Base-by-base conservation (phyloP, 1,284 basidiomycete genomes). In the Fereydounia khargensis region DNA sequence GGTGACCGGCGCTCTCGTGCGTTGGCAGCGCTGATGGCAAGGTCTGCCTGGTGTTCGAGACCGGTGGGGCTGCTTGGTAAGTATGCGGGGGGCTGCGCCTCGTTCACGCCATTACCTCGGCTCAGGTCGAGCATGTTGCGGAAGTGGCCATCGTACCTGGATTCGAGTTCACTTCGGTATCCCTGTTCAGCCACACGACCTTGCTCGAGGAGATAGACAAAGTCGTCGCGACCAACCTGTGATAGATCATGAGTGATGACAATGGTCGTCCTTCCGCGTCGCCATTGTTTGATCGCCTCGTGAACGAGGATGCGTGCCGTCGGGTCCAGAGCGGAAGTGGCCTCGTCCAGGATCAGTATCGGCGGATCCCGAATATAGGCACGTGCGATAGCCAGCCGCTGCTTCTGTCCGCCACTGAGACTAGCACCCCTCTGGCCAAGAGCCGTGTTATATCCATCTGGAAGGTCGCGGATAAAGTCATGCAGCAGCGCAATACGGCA, bases 171-270 rank as follows among this genome's bases (percentile, higher is more conserved):
- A 1, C 77, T 75, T 6, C 89, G 83, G 78, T 85, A 97, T 1
- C 94, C 94, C 68, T 91, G 86, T 73, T 97, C 88, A 28, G 85
- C 85, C n/a, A 97, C 83, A 0, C 77, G 60, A 0, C 92, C 94
- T 19, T 84, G 79, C 58, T 85, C 84, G 80, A 98, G 84, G 4
- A 97, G 86, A 74, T 97, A 96, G 13, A 94, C 87, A 64, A 94
- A 97, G 76, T 97, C 92, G 14, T 80, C 77, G 0, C 79, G 43
- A 4, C 79, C 79, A 62, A 98, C 88, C 67, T 91, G 88, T 0
- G 86, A 86, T 10, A 97, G 83, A 68, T 97, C 92, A 76, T 97
- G 94, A 0, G 92, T 96, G 77, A 97, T 95, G 51, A 97, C 86
- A 69, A 99, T 86, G 0, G 94, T 98, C 0, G 92, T 95, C 70